A percentile compares a stretch with the other conserved stretches of the same genome.
Evolutionary conservation across 371 early-diverging fungal species (phyloP).

Genomic region (Actinomortierella wolfii): DNA sequence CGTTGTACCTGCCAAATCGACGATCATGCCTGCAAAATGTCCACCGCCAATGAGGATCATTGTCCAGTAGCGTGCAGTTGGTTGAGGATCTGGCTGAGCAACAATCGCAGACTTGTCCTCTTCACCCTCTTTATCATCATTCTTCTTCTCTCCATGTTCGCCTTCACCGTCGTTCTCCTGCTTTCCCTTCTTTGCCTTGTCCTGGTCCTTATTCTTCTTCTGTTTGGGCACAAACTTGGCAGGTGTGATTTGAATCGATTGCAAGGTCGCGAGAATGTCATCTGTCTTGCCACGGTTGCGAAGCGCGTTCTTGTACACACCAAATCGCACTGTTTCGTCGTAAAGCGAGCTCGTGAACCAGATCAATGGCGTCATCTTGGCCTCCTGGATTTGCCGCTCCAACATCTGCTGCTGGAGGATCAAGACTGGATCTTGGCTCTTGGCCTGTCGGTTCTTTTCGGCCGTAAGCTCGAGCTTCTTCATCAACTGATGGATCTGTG

Average conservation of each 20-base stretch:
- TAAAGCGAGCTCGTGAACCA: constrained; percentile 54
- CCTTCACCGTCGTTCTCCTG: constrained; percentile 12
- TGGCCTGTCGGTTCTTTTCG: constrained; percentile 46
- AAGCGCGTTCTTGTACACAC: constrained; percentile 63
- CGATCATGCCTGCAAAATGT: constrained; percentile 88
- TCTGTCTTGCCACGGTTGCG: constrained; percentile 27
- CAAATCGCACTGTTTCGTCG: constrained; percentile 50
- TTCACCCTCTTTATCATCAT: constrained; percentile 14
- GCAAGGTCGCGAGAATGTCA: constrained; percentile 20
- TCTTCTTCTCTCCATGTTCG: constrained; percentile 5
- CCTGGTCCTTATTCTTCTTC: constrained; percentile 26
- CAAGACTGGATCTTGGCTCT: constrained; percentile 29
- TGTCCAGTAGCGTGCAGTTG: constrained; percentile 68
- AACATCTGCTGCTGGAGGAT: constrained; percentile 26
- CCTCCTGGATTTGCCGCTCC: constrained; percentile 38
- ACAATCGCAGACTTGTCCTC: constrained; percentile 5
- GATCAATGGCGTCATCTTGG: constrained; percentile 44
- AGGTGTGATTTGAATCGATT: constrained; percentile 14
- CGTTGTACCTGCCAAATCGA: constrained; percentile 70
- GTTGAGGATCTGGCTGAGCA: too few relatives aligned
- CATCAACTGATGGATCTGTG: constrained; percentile 30
- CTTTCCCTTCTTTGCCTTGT: constrained; percentile 14
- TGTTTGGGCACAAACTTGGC: constrained; percentile 2
- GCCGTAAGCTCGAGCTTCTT: constrained; percentile 47
- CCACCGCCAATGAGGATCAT: constrained; percentile 85